A percentile compares a stretch with the other conserved stretches of the same genome.
phyloP scores from a whole-genome alignment of 2,329 filamentous ascomycete species.

The Aspergillus pseudoterreus region DNA sequence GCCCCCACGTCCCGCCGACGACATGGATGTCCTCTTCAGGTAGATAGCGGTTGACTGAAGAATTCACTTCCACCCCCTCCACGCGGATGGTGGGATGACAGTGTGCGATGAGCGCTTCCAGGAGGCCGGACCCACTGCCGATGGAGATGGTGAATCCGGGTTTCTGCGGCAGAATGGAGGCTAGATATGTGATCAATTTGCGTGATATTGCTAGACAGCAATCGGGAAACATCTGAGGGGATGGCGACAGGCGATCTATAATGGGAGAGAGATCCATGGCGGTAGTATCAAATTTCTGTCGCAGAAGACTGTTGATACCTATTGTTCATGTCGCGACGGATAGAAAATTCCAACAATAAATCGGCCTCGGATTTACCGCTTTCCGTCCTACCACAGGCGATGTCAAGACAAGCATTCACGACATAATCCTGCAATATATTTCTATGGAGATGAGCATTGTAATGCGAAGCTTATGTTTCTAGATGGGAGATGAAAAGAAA shows the following conservation, averaged over 20 bases:
- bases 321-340: too few relatives aligned
- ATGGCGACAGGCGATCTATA: conserved; percentile 12
- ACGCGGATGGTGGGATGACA: conserved; percentile 27
- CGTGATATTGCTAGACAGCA: conserved; percentile 28
- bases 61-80: conserved; percentile 48
- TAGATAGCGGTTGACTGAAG: conserved; percentile 45
- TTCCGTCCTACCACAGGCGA: too few relatives aligned
- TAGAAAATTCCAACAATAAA: too few relatives aligned
- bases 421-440: too few relatives aligned
- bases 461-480: too few relatives aligned
- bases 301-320: too few relatives aligned
- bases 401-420: too few relatives aligned
- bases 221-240: conserved; percentile 21
- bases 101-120: conserved; percentile 43
- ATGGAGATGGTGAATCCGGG: conserved; percentile 41
- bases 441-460: too few relatives aligned
- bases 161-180: conserved; percentile 19
- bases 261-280: conserved; percentile 13
- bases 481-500: too few relatives aligned
- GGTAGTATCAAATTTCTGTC: background rate
- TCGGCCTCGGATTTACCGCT: too few relatives aligned
- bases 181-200: conserved; percentile 16
- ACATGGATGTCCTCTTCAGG: conserved; percentile 37
- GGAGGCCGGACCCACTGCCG: conserved; percentile 50
- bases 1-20: conserved; percentile 44